phyloP scores from a whole-genome alignment of 108 stramenopile species.

The Fistulifera pelliculosa region DNA sequence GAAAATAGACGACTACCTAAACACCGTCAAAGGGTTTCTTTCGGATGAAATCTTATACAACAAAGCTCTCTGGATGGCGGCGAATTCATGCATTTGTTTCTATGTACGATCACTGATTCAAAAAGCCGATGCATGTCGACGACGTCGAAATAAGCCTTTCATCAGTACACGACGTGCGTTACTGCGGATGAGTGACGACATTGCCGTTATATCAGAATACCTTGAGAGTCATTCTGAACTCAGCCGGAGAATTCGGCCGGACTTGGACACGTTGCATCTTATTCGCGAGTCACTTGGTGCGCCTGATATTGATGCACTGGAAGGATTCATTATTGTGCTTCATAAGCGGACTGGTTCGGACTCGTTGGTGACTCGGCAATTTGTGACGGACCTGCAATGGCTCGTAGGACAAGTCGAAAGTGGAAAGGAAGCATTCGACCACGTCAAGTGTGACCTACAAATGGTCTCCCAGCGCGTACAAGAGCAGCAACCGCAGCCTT shows the following conservation, averaged over 20 bases:
- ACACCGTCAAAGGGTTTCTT: slow-evolving; percentile 42
- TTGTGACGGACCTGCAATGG: slow-evolving; percentile 31
- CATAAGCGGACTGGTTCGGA: slow-evolving; percentile 54
- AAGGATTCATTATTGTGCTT: slow-evolving; percentile 60
- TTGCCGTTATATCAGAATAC: slow-evolving; percentile 54
- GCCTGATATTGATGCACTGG: slow-evolving; percentile 38
- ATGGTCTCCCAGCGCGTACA: slow-evolving; percentile 12
- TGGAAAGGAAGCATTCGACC: slow-evolving; percentile 11
- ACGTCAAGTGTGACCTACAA: slow-evolving; percentile 15
- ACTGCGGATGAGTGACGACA: slow-evolving; percentile 60
- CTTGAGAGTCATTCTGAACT: slow-evolving; percentile 52
- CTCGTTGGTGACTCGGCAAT: slow-evolving; percentile 22
- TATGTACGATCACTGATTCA: slow-evolving; percentile 59
- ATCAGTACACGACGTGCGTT: slow-evolving; percentile 36
- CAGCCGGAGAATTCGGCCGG: slow-evolving; percentile 44
- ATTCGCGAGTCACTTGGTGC: slow-evolving; percentile 44
- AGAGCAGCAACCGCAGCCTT: slow-evolving; percentile 3
- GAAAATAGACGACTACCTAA: slow-evolving; percentile 52
- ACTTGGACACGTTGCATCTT: slow-evolving; percentile 46
- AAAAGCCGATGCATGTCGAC: slow-evolving; percentile 39
- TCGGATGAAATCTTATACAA: slow-evolving; percentile 54
- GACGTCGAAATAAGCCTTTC: slow-evolving; percentile 24
- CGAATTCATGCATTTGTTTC: slow-evolving; percentile 62
- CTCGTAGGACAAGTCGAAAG: slow-evolving; percentile 13
- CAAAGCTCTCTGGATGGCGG: slow-evolving; percentile 56